Conservation (phyloP, 2,329 filamentous ascomycete genomes). For the Alternaria metachromatica region DNA sequence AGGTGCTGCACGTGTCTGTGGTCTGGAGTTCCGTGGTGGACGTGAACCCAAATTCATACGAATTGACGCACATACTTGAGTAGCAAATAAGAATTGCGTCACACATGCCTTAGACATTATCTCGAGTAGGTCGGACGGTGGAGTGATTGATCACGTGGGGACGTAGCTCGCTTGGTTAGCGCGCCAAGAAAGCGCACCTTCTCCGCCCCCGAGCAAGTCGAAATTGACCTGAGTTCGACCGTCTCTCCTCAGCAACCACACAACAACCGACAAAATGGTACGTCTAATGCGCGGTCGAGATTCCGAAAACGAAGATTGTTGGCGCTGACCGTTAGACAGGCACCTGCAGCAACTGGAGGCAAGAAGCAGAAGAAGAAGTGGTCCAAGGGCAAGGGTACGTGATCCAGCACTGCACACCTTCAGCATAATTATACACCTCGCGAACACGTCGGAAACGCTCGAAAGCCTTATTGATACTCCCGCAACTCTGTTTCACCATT, state of each 20-base stretch:
- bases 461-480: not conserved
- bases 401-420: constrained; percentile 28
- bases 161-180: constrained; percentile 33
- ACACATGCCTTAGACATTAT: not conserved
- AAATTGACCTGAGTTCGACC: constrained; percentile 12
- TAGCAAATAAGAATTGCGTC: not conserved
- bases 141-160: not conserved
- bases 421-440: constrained; percentile 11
- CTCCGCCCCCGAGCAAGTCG: constrained; percentile 28
- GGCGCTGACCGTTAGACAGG: constrained; percentile 20
- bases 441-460: not conserved
- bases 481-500: constrained; percentile 1
- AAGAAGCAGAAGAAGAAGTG: constrained; percentile 88
- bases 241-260: constrained; percentile 42
- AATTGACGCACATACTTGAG: not conserved
- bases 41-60: not conserved
- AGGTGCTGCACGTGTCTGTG: not conserved
- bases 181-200: constrained; percentile 17
- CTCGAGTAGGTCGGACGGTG: not conserved
- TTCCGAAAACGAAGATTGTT: not conserved
- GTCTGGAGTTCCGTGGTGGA: too few species aligned
- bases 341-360: constrained; percentile 68
- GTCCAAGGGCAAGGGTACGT: constrained; percentile 68
- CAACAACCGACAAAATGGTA: constrained; percentile 54
- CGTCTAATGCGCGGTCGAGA: constrained; percentile 12